These are phyloP conservation scores for Trichoderma sp. DNA, from an alignment of 2,329 filamentous ascomycete genomes.

Conservation along the genomic window DNA sequence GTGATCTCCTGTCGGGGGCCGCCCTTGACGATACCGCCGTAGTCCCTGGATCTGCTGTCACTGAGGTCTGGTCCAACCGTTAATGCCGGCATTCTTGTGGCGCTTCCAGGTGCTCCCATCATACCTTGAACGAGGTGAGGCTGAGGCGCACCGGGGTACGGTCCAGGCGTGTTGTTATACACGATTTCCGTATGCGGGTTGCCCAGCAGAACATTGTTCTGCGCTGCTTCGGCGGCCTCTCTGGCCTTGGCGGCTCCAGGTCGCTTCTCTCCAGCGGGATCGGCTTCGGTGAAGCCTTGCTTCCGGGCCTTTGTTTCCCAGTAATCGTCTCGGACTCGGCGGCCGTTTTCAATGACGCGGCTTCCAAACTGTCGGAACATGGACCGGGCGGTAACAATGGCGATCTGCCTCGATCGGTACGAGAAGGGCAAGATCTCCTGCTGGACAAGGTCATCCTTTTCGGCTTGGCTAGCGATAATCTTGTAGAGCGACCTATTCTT, in stretches of 20 bases:
- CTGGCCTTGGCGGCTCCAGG: conserved; percentile 87
- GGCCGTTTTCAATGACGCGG: conserved; percentile 83
- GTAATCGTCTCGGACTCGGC: conserved; percentile 93
- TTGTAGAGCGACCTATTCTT: conserved; percentile 96
- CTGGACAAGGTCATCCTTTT: conserved; percentile 93
- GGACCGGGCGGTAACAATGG: conserved; percentile 92
- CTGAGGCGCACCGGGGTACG: conserved; percentile 65
- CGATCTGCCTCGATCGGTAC: conserved; percentile 96
- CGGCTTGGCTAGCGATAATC: conserved; percentile 91
- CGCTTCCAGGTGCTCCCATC: conserved; percentile 61
- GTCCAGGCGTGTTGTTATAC: conserved; percentile 71
- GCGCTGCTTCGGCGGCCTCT: conserved; percentile 69
- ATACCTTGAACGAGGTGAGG: conserved; percentile 69
- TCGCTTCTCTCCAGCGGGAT: conserved; percentile 91
- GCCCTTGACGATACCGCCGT: conserved; percentile 71
- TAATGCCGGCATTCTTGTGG: conserved; percentile 79
- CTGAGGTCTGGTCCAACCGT: conserved; percentile 75
- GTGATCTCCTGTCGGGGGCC: conserved; percentile 87
- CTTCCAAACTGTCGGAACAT: conserved; percentile 99
- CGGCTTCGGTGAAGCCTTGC: conserved; percentile 96
- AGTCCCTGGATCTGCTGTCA: conserved; percentile 75
- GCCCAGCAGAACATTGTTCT: conserved; percentile 59
- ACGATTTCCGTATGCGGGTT: conserved; percentile 81
- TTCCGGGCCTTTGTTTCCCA: conserved; percentile 97
- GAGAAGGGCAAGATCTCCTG: conserved; percentile 97